These are phyloP conservation scores for Uronychia setigera DNA, from an alignment of 73 alveolate genomes.

Conservation along the genomic window DNA sequence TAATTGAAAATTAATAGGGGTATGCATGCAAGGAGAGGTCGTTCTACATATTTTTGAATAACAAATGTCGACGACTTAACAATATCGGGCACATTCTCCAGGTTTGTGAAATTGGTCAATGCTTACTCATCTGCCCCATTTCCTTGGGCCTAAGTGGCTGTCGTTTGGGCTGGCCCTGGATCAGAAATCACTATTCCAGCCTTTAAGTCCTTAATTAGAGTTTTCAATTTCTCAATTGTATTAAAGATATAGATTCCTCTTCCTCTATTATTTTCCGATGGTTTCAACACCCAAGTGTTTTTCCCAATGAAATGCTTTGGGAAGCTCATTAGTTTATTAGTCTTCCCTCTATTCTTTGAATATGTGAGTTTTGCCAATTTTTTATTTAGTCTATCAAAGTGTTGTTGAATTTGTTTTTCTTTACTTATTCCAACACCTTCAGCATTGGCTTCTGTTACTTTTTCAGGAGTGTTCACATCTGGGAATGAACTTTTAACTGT, in stretches of 20 bases:
- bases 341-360: background rate
- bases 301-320: slow-evolving; percentile 12
- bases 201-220: slow-evolving; percentile 13
- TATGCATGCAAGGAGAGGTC: slow-evolving; percentile 86
- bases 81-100: slow-evolving; percentile 28
- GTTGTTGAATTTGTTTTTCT: too few species aligned
- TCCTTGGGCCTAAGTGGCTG: background rate
- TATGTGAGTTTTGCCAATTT: background rate
- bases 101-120: slow-evolving; percentile 6
- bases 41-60: slow-evolving; percentile 79
- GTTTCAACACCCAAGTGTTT: slow-evolving; percentile 83
- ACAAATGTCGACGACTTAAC: slow-evolving; percentile 28
- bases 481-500: too few species aligned
- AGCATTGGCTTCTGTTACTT: background rate
- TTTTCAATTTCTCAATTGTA: slow-evolving; percentile 39
- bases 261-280: slow-evolving; percentile 81
- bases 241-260: slow-evolving; percentile 75
- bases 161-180: background rate
- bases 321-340: background rate
- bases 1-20: background rate
- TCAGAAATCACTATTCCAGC: background rate
- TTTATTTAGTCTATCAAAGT: background rate
- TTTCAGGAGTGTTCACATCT: too few species aligned
- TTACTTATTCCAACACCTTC: background rate
- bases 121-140: background rate